Evolutionary conservation across 768 basidiomycete species (phyloP).

Genomic region (Strobilomyces echinocephalus): DNA sequence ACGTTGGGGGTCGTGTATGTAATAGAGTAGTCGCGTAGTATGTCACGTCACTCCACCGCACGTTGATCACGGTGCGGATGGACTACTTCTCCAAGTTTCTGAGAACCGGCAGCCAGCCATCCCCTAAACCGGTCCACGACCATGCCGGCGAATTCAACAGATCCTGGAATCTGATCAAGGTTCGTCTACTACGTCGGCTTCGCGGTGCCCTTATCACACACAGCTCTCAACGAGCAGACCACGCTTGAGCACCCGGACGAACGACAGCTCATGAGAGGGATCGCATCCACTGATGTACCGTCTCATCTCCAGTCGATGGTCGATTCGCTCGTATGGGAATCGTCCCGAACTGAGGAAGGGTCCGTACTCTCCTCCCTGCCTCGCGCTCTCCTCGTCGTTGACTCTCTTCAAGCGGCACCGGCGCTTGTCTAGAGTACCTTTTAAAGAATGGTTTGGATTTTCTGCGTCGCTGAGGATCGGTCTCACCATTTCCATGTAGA

Average conservation of each 20-base stretch:
- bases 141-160: slow-evolving; percentile 68
- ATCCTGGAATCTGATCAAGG: slow-evolving; percentile 75
- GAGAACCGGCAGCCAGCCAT: slow-evolving; percentile 36
- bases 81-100: slow-evolving; percentile 87
- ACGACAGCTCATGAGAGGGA: slow-evolving; percentile 77
- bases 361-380: slow-evolving; percentile 37
- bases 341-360: slow-evolving; percentile 82
- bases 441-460: slow-evolving; percentile 69
- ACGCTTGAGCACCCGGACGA: slow-evolving; percentile 88
- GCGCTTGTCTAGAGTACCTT: slow-evolving; percentile 86
- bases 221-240: slow-evolving; percentile 41
- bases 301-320: slow-evolving; percentile 72
- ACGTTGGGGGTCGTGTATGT: neutral
- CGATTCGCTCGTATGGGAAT: slow-evolving; percentile 82
- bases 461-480: neutral
- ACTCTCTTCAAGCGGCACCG: slow-evolving; percentile 59
- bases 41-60: slow-evolving; percentile 9
- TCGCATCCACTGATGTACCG: slow-evolving; percentile 77
- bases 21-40: neutral
- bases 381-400: slow-evolving; percentile 4
- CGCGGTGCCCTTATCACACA: slow-evolving; percentile 2
- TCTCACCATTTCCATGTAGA: slow-evolving; percentile 40
- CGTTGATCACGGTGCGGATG: slow-evolving; percentile 32
- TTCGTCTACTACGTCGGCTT: slow-evolving; percentile 24
- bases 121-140: slow-evolving; percentile 53